Evolutionary conservation across 306 rosid species (phyloP).

Genomic region (Cicer chorassanicum): DNA sequence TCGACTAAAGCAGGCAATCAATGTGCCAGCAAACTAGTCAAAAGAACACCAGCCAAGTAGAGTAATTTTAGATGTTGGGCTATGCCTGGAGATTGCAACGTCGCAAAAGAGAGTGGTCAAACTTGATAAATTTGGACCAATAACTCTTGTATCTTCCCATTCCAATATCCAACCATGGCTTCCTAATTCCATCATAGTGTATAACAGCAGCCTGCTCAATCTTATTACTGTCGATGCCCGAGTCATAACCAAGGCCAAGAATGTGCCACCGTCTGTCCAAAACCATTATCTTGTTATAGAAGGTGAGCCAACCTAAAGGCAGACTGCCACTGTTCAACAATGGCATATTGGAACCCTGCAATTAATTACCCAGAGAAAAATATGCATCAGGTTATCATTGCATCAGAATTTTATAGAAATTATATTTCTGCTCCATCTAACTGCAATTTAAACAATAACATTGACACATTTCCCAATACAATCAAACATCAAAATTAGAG

Average conservation of each 20-base stretch:
- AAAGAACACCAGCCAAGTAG: conserved; percentile 33
- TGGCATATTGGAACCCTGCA: conserved; percentile 77
- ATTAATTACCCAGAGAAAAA: conserved; percentile 38
- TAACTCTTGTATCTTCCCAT: conserved; percentile 69
- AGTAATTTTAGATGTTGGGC: conserved; percentile 30
- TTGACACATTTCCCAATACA: conserved; percentile 1
- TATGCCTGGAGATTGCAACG: conserved; percentile 88
- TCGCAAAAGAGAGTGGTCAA: conserved; percentile 69
- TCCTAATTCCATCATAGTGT: conserved; percentile 87
- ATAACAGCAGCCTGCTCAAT: conserved; percentile 83
- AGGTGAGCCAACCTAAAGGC: conserved; percentile 93
- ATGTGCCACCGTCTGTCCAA: conserved; percentile 85
- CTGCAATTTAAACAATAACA: conserved; percentile 11
- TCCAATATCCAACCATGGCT: conserved; percentile 93
- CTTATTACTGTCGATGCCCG: conserved; percentile 46
- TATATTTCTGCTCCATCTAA: conserved; percentile 28
- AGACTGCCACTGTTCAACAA: conserved; percentile 76
- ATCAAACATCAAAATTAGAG: conserved; percentile 10
- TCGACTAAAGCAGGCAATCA: conserved; percentile 49
- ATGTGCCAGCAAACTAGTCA: conserved; percentile 40
- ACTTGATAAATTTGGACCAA: conserved; percentile 73
- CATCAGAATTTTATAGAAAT: conserved; percentile 13
- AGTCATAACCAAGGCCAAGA: conserved; percentile 82
- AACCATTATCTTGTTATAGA: conserved; percentile 66
- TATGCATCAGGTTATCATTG: conserved; percentile 30